These are phyloP conservation scores for Stylosanthes scabra DNA, from an alignment of 331 rosid species.

Conservation along the genomic window DNA sequence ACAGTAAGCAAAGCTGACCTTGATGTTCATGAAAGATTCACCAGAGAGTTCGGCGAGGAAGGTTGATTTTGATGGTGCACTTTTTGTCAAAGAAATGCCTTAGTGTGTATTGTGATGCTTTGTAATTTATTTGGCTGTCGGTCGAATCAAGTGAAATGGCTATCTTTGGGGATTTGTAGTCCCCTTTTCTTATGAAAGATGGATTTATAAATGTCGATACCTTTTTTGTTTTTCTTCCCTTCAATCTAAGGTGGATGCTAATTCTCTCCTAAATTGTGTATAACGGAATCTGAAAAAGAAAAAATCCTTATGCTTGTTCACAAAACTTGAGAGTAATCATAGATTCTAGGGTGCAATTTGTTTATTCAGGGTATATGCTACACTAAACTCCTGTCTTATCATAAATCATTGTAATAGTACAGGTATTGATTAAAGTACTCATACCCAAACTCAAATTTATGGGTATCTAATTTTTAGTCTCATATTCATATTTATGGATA, in stretches of 20 bases:
- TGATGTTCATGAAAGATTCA: slow-evolving; percentile 94
- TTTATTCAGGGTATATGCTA: background rate
- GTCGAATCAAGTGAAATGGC: slow-evolving; percentile 53
- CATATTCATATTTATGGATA: too few species aligned
- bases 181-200: slow-evolving; percentile 49
- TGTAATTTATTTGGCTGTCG: slow-evolving; percentile 51
- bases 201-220: slow-evolving; percentile 49
- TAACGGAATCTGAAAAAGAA: slow-evolving; percentile 45
- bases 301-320: slow-evolving; percentile 5
- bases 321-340: background rate
- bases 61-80: slow-evolving; percentile 63
- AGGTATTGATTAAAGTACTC: too few species aligned
- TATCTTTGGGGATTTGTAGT: slow-evolving; percentile 48
- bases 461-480: too few species aligned
- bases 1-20: slow-evolving; percentile 96
- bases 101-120: slow-evolving; percentile 43
- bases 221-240: slow-evolving; percentile 2
- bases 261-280: slow-evolving; percentile 61
- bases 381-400: background rate
- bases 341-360: background rate
- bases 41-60: slow-evolving; percentile 98
- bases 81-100: slow-evolving; percentile 36
- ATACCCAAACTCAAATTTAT: too few species aligned
- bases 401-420: too few species aligned
- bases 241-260: slow-evolving; percentile 31